A percentile compares a stretch with the other conserved stretches of the same genome.
Conservation (phyloP, 805 yeast species). For the Kockiozyma suomiensis region DNA sequence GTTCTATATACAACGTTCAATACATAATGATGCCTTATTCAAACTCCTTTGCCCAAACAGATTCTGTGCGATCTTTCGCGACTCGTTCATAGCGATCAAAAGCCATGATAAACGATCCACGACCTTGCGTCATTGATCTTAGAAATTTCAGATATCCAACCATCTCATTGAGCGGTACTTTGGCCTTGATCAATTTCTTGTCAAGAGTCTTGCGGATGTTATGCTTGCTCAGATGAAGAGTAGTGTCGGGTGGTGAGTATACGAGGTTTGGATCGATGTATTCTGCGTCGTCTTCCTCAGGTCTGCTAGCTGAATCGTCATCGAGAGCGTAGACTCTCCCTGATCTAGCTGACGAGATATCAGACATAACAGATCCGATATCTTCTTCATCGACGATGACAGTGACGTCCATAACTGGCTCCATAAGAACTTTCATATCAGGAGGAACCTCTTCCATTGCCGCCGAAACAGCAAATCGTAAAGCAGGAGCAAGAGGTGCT, state of each 20-base stretch:
- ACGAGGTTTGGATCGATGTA: conserved; percentile 47
- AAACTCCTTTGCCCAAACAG: conserved; percentile 21
- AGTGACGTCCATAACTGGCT: conserved; percentile 82
- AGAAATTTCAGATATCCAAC: conserved; percentile 79
- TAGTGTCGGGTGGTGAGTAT: conserved; percentile 74
- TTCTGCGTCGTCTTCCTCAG: conserved; percentile 1
- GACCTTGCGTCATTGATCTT: conserved; percentile 84
- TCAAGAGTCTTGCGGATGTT: conserved; percentile 44
- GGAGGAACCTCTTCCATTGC: conserved; percentile 41
- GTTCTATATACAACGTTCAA: background rate
- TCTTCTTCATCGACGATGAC: conserved; percentile 70
- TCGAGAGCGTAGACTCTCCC: conserved; percentile 76
- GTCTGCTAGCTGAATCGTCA: conserved; percentile 48
- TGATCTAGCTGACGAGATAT: conserved; percentile 73
- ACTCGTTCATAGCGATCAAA: conserved; percentile 74
- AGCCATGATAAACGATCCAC: conserved; percentile 80
- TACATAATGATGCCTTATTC: background rate
- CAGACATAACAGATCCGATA: conserved; percentile 82
- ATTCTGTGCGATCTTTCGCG: conserved; percentile 50
- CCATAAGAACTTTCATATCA: conserved; percentile 59
- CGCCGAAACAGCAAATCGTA: conserved; percentile 50
- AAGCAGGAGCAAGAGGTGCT: conserved; percentile 49
- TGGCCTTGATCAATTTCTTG: conserved; percentile 60
- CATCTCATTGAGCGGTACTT: conserved; percentile 86
- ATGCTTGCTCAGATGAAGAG: conserved; percentile 40